These are phyloP conservation scores for Candida vartiovaarae DNA, from an alignment of 805 yeast genomes.

Conservation along the genomic window DNA sequence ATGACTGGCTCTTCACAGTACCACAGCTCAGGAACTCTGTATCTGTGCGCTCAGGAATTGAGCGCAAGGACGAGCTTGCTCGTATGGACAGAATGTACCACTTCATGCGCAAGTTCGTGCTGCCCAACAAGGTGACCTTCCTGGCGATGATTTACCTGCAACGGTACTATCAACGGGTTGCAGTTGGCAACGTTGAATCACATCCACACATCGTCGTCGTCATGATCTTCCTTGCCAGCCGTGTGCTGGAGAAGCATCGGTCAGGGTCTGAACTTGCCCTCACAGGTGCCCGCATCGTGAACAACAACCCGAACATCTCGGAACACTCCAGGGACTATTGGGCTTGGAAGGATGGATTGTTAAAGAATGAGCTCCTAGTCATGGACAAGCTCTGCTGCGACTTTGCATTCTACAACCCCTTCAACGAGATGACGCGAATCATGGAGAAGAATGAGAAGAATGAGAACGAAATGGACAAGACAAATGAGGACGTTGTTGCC, in stretches of 20 bases:
- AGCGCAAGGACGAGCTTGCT: background rate
- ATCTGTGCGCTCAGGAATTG: background rate
- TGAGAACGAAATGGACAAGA: constrained; percentile 1
- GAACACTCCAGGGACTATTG: constrained; percentile 9
- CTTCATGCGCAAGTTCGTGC: background rate
- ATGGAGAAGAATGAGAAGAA: constrained; percentile 2
- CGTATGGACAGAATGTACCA: constrained; percentile 1
- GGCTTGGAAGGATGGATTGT: constrained; percentile 11
- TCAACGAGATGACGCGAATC: background rate
- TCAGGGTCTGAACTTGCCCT: constrained; percentile 6
- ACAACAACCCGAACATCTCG: background rate
- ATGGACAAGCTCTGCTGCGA: constrained; percentile 22
- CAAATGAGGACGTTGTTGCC: background rate
- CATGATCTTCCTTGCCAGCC: constrained; percentile 15
- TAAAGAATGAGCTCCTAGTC: constrained; percentile 11
- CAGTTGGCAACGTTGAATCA: background rate
- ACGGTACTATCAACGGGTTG: constrained; percentile 16
- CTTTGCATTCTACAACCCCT: constrained; percentile 15
- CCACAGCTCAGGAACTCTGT: constrained; percentile 8
- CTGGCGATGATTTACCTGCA: constrained; percentile 10
- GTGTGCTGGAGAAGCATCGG: constrained; percentile 15
- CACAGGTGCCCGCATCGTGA: background rate
- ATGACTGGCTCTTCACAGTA: constrained; percentile 17
- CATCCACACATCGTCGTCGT: constrained; percentile 1
- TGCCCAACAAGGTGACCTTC: background rate